A percentile compares a stretch with the other conserved stretches of the same genome.
These are phyloP conservation scores for Cucumis cinereus DNA, from an alignment of 306 rosid species.

Conservation along the genomic window DNA sequence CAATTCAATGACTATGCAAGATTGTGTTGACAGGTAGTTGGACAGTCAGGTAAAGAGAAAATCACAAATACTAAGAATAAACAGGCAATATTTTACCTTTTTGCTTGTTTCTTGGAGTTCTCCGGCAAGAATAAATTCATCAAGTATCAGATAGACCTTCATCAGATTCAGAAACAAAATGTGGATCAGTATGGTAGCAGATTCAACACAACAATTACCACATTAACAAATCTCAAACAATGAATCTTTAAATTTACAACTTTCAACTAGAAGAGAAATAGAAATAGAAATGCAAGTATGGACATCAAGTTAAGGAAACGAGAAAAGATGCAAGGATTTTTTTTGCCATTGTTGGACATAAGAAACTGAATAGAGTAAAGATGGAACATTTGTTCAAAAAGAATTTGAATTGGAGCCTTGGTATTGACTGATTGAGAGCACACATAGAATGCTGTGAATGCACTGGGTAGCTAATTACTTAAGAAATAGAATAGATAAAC, in stretches of 20 bases:
- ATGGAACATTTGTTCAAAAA: neutral
- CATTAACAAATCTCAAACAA: neutral
- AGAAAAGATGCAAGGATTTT: neutral
- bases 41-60: neutral
- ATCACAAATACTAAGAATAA: neutral
- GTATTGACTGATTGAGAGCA: neutral
- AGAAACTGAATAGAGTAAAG: neutral
- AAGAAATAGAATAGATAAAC: neutral
- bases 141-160: conserved; percentile 53
- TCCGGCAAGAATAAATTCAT: conserved; percentile 56
- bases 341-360: neutral
- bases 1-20: neutral
- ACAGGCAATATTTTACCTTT: conserved; percentile 21
- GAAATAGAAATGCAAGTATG: neutral
- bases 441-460: neutral
- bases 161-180: conserved; percentile 6
- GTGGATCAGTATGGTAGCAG: neutral
- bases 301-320: neutral
- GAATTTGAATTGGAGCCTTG: neutral
- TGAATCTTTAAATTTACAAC: neutral
- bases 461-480: neutral
- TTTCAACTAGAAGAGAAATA: neutral
- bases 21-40: neutral
- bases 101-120: conserved; percentile 67
- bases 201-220: neutral